Evolutionary conservation across 805 yeast genomes (phyloP), one percentile per base, ranked within the genome.

Genomic region (Cyberlindnera amylophila): DNA sequence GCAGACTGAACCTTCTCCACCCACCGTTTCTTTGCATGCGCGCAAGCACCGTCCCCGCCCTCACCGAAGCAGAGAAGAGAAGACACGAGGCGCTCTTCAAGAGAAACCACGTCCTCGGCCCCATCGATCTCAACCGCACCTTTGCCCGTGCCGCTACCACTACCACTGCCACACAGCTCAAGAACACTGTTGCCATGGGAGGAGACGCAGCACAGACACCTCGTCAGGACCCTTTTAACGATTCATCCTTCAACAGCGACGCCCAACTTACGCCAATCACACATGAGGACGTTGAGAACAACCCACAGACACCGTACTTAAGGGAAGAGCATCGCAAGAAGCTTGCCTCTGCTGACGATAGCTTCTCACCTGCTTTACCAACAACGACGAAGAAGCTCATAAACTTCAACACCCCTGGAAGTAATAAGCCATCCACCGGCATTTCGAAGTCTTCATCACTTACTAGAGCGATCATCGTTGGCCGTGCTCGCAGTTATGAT

Each of bases 241-340:
- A 40, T 16, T 32, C 39, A 2, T 34, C 41, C 16, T 40, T 39
- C 29, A 29, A 27, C 10, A 28, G 41, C 14, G 39, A 38, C 18
- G 37, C 37, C 2, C 34, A 50, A 15, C 16, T 57, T 3, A 48
- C 57, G 6, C 54, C 51, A 3, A 37, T 57, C 9, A 43, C 50
- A 7, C 49, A 46, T 23, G 11, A 37, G 1, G 45, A 52, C 11
- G 52, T 57, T 18, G 50, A 38, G 8, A 51, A 51, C 34, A 50
- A 57, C 27, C 61, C 61, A n/a, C 49, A 54, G 32, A 57, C 61
- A 1, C 61, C 61, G 0, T 21, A 31, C 10, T 34, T 41, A 23
- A 46, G 61, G 38, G 48, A 46, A 11, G 49, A 50, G 38, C 50
- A 33, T 38, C 27, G 36, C 3, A 40, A 36, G 38, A 33, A 35